These are phyloP conservation scores for Sarcodon aspratus DNA, from an alignment of 768 basidiomycete species.

Conservation along the genomic window DNA sequence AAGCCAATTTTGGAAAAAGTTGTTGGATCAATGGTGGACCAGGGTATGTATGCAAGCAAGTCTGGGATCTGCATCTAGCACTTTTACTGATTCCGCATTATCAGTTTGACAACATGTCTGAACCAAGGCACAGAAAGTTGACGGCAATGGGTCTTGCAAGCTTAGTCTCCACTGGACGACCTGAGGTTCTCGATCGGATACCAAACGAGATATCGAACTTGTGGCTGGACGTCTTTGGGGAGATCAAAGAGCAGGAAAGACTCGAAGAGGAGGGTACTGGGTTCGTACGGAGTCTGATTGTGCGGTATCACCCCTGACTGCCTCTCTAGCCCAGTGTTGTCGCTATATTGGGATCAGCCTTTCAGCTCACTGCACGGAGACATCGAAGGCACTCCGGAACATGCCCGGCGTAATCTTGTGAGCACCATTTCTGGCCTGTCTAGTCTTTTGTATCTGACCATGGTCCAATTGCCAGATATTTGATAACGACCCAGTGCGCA, in stretches of 20 bases:
- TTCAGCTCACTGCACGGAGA: constrained; percentile 48
- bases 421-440: constrained; percentile 7
- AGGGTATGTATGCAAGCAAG: constrained; percentile 34
- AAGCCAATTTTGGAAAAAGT: constrained; percentile 43
- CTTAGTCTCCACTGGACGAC: constrained; percentile 63
- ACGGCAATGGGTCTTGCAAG: constrained; percentile 72
- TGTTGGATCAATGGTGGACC: constrained; percentile 78
- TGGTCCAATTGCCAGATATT: constrained; percentile 35
- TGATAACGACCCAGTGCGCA: constrained; percentile 63
- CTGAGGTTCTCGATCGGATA: constrained; percentile 62
- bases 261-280: constrained; percentile 15
- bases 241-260: constrained; percentile 62
- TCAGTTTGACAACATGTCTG: constrained; percentile 87
- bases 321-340: constrained; percentile 23
- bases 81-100: constrained; percentile 2
- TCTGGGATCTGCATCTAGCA: neutral
- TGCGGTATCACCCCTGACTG: neutral
- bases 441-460: neutral
- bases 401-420: constrained; percentile 64
- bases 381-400: constrained; percentile 66
- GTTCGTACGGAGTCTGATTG: neutral
- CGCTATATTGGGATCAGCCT: constrained; percentile 63
- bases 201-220: constrained; percentile 72
- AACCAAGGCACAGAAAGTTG: constrained; percentile 76
- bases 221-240: constrained; percentile 84